Percentiles rank a stretch among this genome's conserved stretches.
phyloP scores from a whole-genome alignment of 2,329 filamentous ascomycete species.

The Sporothrix luriei region DNA sequence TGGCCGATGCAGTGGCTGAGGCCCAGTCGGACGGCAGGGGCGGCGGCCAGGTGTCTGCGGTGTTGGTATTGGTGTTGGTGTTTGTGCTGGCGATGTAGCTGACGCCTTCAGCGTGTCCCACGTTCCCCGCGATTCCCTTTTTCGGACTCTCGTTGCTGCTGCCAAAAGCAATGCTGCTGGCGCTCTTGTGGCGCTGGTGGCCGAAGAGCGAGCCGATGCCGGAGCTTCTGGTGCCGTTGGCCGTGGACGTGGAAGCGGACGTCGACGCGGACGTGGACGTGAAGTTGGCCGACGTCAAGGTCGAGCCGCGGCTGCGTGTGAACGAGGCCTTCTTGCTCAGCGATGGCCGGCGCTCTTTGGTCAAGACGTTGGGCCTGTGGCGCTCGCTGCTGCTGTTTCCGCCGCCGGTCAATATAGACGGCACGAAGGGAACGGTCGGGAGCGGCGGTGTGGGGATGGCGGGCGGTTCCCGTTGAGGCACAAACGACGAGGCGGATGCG shows the following conservation, averaged over 20 bases:
- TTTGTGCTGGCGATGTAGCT: not conserved
- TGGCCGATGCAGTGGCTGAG: slow-evolving; percentile 15
- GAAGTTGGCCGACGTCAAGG: slow-evolving; percentile 36
- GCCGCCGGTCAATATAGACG: not conserved
- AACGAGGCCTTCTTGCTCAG: slow-evolving; percentile 59
- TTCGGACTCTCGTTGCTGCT: slow-evolving; percentile 4
- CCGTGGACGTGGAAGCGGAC: not conserved
- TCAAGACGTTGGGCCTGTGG: slow-evolving; percentile 41
- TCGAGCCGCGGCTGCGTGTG: slow-evolving; percentile 47
- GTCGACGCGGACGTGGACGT: slow-evolving; percentile 30
- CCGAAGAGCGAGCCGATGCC: slow-evolving; percentile 20
- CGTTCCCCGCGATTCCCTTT: not conserved
- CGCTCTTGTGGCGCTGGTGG: slow-evolving; percentile 34
- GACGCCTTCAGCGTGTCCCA: too few relatives aligned
- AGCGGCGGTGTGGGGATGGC: slow-evolving; percentile 34
- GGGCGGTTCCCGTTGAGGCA: slow-evolving; percentile 19
- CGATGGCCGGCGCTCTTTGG: slow-evolving; percentile 56
- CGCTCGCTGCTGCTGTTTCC: slow-evolving; percentile 28
- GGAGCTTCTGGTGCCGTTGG: slow-evolving; percentile 38
- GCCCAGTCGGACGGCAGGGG: slow-evolving; percentile 25
- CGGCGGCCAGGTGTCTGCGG: slow-evolving; percentile 20
- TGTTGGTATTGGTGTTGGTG: too few relatives aligned
- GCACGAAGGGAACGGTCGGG: slow-evolving; percentile 32
- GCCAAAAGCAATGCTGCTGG: slow-evolving; percentile 25
- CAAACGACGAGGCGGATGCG: not conserved